These are phyloP conservation scores for Candida sithepensis DNA, from an alignment of 805 yeast species.

Conservation along the genomic window DNA sequence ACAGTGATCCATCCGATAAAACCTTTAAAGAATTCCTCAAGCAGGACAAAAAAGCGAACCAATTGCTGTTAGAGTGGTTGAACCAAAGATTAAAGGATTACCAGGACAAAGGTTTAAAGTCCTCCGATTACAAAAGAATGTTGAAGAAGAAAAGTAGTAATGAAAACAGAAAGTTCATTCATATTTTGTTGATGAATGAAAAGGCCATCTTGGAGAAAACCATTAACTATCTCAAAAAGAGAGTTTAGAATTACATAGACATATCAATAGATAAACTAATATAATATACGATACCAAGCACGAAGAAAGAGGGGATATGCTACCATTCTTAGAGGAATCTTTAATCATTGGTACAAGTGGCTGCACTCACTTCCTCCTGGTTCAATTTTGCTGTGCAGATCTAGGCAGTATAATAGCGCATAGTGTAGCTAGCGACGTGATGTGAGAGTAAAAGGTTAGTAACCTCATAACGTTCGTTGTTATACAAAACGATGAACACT, in stretches of 20 bases:
- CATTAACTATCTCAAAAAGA: conserved; percentile 8
- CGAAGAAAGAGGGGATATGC: too few species aligned
- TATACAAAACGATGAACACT: too few species aligned
- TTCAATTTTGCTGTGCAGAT: too few species aligned
- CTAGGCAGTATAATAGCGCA: too few species aligned
- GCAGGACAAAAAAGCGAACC: conserved; percentile 9
- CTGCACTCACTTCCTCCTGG: too few species aligned
- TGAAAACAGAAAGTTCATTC: conserved; percentile 1
- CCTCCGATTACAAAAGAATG: conserved; percentile 13
- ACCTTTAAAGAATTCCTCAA: not conserved
- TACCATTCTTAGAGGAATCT: too few species aligned
- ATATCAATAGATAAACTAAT: not conserved
- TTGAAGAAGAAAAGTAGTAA: conserved; percentile 7
- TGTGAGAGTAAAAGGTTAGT: too few species aligned
- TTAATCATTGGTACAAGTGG: too few species aligned
- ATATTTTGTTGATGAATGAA: conserved; percentile 10
- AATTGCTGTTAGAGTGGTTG: conserved; percentile 15
- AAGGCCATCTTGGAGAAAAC: conserved; percentile 15
- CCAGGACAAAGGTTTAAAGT: conserved; percentile 8
- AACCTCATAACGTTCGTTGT: too few species aligned
- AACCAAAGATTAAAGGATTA: conserved; percentile 12
- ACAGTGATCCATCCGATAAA: conserved; percentile 6
- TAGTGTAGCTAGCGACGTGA: too few species aligned
- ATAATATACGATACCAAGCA: too few species aligned
- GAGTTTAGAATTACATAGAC: not conserved